A percentile compares a stretch with the other conserved stretches of the same genome.
Conservation (phyloP, 2,329 filamentous ascomycete genomes). For the Pseudogymnoascus sp. region DNA sequence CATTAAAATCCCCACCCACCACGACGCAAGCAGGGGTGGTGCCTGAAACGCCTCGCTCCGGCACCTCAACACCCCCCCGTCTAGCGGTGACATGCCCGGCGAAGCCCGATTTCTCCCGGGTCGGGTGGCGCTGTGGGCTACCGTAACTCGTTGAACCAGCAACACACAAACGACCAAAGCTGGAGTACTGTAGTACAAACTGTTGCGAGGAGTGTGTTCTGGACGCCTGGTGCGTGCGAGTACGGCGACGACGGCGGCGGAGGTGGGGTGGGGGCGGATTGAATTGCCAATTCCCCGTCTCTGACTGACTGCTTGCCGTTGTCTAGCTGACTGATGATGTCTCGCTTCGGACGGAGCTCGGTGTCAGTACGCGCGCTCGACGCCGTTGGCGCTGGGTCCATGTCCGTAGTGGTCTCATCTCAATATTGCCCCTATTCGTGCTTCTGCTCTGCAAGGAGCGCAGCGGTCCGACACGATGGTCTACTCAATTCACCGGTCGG, state of each 20-base stretch:
- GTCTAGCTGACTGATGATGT: no score
- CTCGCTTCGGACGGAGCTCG: not conserved
- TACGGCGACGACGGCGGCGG: not conserved
- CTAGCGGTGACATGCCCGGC: not conserved
- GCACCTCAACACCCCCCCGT: not conserved
- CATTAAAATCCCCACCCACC: not conserved
- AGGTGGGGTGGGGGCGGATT: no score
- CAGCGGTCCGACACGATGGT: not conserved
- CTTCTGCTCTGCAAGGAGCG: not conserved
- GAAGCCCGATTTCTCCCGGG: not conserved
- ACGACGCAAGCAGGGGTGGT: not conserved
- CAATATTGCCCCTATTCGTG: not conserved
- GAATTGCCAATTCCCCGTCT: not conserved
- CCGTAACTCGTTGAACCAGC: no score
- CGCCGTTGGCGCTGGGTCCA: not conserved
- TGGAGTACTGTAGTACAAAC: not conserved
- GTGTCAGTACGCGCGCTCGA: not conserved
- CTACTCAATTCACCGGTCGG: no score
- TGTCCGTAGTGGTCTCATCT: not conserved
- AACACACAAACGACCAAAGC: no score
- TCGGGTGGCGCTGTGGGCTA: no score
- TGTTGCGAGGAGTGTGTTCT: not conserved
- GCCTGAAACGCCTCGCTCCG: conserved; percentile 7
- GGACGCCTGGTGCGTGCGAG: conserved; percentile 2
- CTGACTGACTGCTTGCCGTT: not conserved